Base-by-base conservation (phyloP, 73 alveolate genomes). In the Uronychia binucleata region DNA sequence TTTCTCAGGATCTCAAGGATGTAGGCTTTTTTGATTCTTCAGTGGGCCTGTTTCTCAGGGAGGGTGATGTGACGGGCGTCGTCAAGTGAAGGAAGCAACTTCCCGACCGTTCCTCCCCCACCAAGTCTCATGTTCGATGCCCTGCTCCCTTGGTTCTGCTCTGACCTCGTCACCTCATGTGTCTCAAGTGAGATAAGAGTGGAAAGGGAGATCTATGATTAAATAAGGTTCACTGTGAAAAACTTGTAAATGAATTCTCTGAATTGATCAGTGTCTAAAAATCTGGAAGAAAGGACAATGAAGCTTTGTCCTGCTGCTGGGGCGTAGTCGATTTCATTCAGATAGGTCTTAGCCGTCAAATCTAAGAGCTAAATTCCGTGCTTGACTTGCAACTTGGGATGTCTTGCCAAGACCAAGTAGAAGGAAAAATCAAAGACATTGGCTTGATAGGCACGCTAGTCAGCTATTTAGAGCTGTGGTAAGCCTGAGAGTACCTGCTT, bases 361-460 rank as follows among this genome's bases (percentile, higher is more conserved):
- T 97, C 99, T 34, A 96, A 80, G 31, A 96, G 79, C 77, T 93
- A 86, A 79, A 96, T 92, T 19, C 98, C 98, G 85, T 95, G 93
- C 88, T 95, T 90, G 26, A 96, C 92, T 83, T 92, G 88, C 78
- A 93, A 90, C 86, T 97, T 93, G 26, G 97, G 97, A 92, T 97
- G 98, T 79, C 93, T 89, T n/a, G 99, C 96, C 11, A 97, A 77
- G 34, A 88, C 87, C 31, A 96, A 85, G 80, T 96, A 94, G 93
- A 97, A 97, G 34, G 92, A 90, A 83, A 95, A 91, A 93, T 97
- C 99, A 88, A 95, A 94, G 58, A 92, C 88, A 78, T 95, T 95
- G 78, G 91, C 93, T 85, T 84, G 88, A 87, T 92, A 98, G 19
- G 98, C 78, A 28, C 80, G 90, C 14, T 88, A 97, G 74, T 95